Evolutionary conservation across 768 basidiomycete genomes (phyloP), one percentile per base, ranked within the genome.

Genomic region (Termitomyces sp.): DNA sequence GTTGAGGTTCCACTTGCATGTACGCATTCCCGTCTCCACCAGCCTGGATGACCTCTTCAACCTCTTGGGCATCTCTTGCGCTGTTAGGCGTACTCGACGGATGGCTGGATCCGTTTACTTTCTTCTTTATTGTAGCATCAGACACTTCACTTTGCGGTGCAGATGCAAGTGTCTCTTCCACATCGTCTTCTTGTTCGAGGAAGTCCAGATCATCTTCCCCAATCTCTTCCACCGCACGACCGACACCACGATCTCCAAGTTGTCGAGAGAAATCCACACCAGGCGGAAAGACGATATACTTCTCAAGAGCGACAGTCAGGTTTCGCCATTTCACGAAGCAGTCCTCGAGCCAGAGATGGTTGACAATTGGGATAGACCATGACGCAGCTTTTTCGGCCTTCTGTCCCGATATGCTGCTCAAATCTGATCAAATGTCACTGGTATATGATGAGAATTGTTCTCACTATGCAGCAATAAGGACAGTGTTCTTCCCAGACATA

Each of bases 311-410:
- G 13, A 82, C 79, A 0, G 86, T 86, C 57, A 90, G 74, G 34
- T 80, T 77, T 48, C 81, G 80, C 94, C 94, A 97, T 52, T 84
- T 78, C 22, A 84, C 72, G 66, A 94, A 90, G 67, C 92, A 95
- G 60, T 94, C 92, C 66, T 97, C 94, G 3, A 97, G 77, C 92
- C 93, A 97, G 0, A 81, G 79, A 64, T 98, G 94, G 63, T 94
- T 96, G 12, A 95, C 88, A 57, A 94, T 77, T 0, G 92, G 87
- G 60, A 95, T 88, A 0, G 82, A 83, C 94, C 94, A 96, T 0
- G 82, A 74, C 8, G 77, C 74, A 0, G 93, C 92, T 65, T 89
- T 90, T 7, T 73, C 72, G 0, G 88, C 85, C 72, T 97, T 97
- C 1, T 70, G 76, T 24, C 80, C 79, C 2, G 72, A 69, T 33